A percentile compares a stretch with the other conserved stretches of the same genome.
phyloP scores from a whole-genome alignment of 1,284 basidiomycete species.

The Trichosporon ovoides region DNA sequence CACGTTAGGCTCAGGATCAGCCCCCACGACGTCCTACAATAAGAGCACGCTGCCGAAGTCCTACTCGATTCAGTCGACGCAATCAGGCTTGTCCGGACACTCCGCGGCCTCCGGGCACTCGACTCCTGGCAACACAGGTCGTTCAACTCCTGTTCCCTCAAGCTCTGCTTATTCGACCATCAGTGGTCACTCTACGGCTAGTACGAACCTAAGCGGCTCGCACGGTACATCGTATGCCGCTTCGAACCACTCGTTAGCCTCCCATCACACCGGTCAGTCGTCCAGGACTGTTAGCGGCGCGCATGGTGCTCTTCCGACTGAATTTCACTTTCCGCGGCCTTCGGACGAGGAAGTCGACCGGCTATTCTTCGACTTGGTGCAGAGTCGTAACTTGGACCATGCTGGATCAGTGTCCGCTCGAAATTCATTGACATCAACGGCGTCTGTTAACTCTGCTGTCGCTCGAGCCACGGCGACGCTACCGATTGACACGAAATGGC shows the following conservation, averaged over 20 bases:
- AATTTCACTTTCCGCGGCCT: slow-evolving; percentile 69
- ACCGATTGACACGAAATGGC: slow-evolving; percentile 83
- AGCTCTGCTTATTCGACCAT: slow-evolving; percentile 7
- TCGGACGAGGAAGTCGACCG: slow-evolving; percentile 67
- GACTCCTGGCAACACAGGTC: background rate
- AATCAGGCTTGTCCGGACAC: slow-evolving; percentile 1
- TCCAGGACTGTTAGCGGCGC: slow-evolving; percentile 2
- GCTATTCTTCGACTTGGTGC: slow-evolving; percentile 69
- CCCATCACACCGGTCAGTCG: background rate
- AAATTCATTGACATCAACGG: slow-evolving; percentile 7
- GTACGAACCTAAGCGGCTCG: background rate
- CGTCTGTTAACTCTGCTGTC: slow-evolving; percentile 21
- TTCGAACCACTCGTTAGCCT: background rate
- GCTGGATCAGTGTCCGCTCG: slow-evolving; percentile 22
- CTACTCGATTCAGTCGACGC: background rate
- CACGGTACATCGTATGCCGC: background rate
- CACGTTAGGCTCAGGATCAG: background rate
- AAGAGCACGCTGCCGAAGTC: slow-evolving; percentile 1
- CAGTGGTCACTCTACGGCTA: background rate
- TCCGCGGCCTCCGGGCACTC: background rate
- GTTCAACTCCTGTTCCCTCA: background rate
- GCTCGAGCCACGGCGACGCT: slow-evolving; percentile 49
- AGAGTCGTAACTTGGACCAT: slow-evolving; percentile 58
- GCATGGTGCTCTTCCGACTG: slow-evolving; percentile 47
- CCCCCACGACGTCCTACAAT: background rate